phyloP scores from a whole-genome alignment of 805 yeast genomes.

The Priceomyces medius region DNA sequence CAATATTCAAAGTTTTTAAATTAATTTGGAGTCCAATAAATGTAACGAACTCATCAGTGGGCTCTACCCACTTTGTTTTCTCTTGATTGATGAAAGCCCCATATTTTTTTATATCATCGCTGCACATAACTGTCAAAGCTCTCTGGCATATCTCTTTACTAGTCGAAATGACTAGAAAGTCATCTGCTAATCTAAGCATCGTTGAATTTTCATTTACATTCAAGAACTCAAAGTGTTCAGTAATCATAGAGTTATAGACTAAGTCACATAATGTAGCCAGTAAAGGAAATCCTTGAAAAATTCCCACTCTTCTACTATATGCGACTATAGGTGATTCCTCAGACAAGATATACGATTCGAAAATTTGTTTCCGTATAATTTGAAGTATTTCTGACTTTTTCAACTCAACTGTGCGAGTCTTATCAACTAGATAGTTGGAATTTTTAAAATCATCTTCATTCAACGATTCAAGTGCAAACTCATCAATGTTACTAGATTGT shows the following conservation, averaged over 20 bases:
- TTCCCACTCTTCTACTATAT: constrained; percentile 57
- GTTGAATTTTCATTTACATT: constrained; percentile 18
- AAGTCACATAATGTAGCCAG: constrained; percentile 76
- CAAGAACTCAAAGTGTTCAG: constrained; percentile 26
- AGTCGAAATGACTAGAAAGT: constrained; percentile 69
- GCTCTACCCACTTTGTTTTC: constrained; percentile 22
- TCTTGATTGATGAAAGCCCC: constrained; percentile 37
- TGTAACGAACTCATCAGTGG: constrained; percentile 9
- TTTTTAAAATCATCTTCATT: constrained; percentile 1
- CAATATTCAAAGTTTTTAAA: constrained; percentile 18
- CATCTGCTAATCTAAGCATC: constrained; percentile 76
- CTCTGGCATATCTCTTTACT: constrained; percentile 20
- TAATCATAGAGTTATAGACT: constrained; percentile 62
- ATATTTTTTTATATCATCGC: constrained; percentile 20
- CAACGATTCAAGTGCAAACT: constrained; percentile 13
- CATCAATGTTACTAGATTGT: constrained; percentile 13
- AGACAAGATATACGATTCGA: constrained; percentile 46
- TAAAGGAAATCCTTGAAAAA: constrained; percentile 81
- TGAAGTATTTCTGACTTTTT: constrained; percentile 44
- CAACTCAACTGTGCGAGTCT: constrained; percentile 33
- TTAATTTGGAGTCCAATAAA: constrained; percentile 34
- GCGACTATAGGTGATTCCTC: constrained; percentile 25
- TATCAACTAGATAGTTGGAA: constrained; percentile 12
- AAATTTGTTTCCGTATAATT: constrained; percentile 52
- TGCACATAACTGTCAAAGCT: constrained; percentile 17